A percentile compares a stretch with the other conserved stretches of the same genome.
Conservation (phyloP, 2,329 filamentous ascomycete species). For the Periconia macrospinosa region DNA sequence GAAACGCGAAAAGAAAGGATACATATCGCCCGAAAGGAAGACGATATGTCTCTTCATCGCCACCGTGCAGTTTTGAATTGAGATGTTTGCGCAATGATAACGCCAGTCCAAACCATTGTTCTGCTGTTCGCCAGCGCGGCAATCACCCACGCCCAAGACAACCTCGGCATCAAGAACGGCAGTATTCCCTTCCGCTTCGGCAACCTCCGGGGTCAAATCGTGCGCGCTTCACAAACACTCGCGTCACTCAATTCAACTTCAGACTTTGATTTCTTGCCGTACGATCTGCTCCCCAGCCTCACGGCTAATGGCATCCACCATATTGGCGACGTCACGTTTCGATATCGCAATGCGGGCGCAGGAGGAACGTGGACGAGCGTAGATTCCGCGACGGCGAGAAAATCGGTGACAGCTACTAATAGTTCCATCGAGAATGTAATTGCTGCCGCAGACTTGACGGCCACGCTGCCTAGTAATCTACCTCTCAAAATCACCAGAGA, state of each 20-base stretch:
- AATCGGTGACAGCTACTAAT: slow-evolving; percentile 35
- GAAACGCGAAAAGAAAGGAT: too few species aligned
- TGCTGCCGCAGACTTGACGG: slow-evolving; percentile 45
- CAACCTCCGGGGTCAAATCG: slow-evolving; percentile 16
- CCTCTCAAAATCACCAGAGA: slow-evolving; percentile 53
- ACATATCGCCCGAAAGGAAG: background rate
- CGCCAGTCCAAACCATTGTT: background rate
- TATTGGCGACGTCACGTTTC: slow-evolving; percentile 60
- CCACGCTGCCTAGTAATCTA: slow-evolving; percentile 45
- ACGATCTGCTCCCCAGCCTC: slow-evolving; percentile 52
- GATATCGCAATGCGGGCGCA: slow-evolving; percentile 51
- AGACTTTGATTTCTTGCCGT: slow-evolving; percentile 59
- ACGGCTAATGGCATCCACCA: slow-evolving; percentile 60
- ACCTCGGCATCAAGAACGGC: slow-evolving; percentile 21
- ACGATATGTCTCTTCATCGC: background rate
- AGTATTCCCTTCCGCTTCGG: slow-evolving; percentile 15
- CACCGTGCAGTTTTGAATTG: background rate
- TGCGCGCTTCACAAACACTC: slow-evolving; percentile 23
- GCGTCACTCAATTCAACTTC: slow-evolving; percentile 23
- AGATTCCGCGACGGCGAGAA: slow-evolving; percentile 50
- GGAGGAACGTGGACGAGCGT: slow-evolving; percentile 48
- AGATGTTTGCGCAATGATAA: background rate
- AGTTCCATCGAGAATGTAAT: slow-evolving; percentile 26
- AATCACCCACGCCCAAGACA: slow-evolving; percentile 13
- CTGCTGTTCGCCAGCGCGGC: background rate